Percentiles rank a stretch among this genome's conserved stretches.
Evolutionary conservation across 257 asterid genomes (phyloP).

Genomic region (Coffea eugenioides): DNA sequence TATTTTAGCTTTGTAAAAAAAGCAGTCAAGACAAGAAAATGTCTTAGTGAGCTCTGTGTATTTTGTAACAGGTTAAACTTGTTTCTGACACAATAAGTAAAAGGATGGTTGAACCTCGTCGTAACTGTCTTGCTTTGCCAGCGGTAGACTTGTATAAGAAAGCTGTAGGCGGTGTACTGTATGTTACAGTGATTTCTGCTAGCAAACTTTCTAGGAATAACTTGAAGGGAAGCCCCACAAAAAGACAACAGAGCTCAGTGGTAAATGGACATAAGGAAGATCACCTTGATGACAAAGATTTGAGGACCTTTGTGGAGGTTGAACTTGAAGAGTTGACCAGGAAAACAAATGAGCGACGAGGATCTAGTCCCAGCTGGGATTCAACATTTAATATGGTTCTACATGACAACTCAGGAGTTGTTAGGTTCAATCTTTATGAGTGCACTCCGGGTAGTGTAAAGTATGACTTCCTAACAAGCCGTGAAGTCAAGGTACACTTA

Average conservation of each 20-base stretch:
- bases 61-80: constrained; percentile 64
- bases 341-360: constrained; percentile 58
- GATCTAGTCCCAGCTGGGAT: constrained; percentile 83
- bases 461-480: constrained; percentile 76
- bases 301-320: constrained; percentile 80
- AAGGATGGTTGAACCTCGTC: constrained; percentile 94
- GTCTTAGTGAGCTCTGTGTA: not conserved
- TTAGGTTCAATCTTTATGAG: constrained; percentile 73
- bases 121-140: constrained; percentile 87
- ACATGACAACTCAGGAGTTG: constrained; percentile 70
- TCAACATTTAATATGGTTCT: constrained; percentile 71
- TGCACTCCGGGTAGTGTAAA: constrained; percentile 68
- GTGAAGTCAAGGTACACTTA: constrained; percentile 78
- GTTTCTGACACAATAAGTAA: constrained; percentile 70
- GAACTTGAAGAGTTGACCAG: constrained; percentile 86
- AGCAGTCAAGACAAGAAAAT: not conserved
- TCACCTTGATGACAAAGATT: constrained; percentile 42
- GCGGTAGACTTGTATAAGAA: constrained; percentile 63
- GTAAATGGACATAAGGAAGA: constrained; percentile 39
- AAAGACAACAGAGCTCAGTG: constrained; percentile 36
- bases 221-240: constrained; percentile 41
- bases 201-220: constrained; percentile 52
- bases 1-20: not conserved
- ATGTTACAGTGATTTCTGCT: constrained; percentile 67
- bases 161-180: constrained; percentile 76